Conservation (phyloP, 2,329 filamentous ascomycete species). For the Cephalotrichum gorgonifer region DNA sequence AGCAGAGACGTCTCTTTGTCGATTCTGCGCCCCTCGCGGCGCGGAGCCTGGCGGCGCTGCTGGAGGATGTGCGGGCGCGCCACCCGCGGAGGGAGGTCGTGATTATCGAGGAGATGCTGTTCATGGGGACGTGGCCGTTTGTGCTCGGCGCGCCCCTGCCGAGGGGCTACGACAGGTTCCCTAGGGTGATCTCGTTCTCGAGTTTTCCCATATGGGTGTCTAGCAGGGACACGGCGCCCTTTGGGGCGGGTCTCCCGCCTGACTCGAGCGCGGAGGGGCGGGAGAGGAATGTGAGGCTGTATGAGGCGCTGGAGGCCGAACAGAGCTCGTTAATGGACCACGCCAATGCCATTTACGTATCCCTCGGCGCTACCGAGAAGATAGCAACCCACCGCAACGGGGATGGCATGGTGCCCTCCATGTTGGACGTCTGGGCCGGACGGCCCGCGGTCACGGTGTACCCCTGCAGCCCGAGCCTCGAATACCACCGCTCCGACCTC, state of each 20-base stretch:
- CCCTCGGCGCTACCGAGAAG: conserved; percentile 16
- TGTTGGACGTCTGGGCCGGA: conserved; percentile 17
- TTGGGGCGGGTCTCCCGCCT: conserved; percentile 25
- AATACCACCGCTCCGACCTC: conserved; percentile 25
- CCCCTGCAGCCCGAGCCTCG: conserved; percentile 25
- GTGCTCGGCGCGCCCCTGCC: conserved; percentile 24
- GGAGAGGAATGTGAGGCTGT: conserved; percentile 19
- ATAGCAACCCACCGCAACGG: conserved; percentile 6
- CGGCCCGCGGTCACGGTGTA: conserved; percentile 23
- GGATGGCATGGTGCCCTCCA: not conserved
- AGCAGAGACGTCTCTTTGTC: conserved; percentile 8
- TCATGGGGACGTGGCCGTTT: conserved; percentile 26
- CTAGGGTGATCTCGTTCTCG: conserved; percentile 27
- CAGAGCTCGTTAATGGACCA: conserved; percentile 13
- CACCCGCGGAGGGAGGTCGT: conserved; percentile 27
- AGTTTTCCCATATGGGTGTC: conserved; percentile 22
- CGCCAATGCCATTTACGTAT: conserved; percentile 14
- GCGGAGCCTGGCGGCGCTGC: conserved; percentile 18
- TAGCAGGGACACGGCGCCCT: conserved; percentile 27
- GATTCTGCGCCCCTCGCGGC: not conserved
- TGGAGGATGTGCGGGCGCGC: conserved; percentile 20
- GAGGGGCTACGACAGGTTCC: conserved; percentile 22
- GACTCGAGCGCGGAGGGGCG: conserved; percentile 24
- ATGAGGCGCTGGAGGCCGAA: conserved; percentile 14
- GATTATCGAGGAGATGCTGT: conserved; percentile 29